phyloP scores from a whole-genome alignment of 2,329 filamentous ascomycete species.

The Cryphonectria radicalis region DNA sequence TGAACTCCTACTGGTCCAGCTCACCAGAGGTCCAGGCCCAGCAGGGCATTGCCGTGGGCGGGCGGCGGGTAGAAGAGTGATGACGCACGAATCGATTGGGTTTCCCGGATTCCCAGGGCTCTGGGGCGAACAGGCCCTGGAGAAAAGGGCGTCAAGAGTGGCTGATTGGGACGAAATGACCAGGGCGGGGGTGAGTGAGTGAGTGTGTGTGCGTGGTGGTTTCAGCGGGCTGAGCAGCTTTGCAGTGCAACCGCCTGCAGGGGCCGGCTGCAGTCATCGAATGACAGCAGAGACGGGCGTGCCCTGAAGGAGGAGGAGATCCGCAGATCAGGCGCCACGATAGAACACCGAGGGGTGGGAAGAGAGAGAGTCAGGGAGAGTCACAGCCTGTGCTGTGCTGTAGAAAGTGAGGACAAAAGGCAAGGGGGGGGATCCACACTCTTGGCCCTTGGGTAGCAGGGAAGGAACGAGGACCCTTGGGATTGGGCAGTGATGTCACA shows the following conservation, averaged over 20 bases:
- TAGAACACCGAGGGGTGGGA: neutral
- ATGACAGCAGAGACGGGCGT: neutral
- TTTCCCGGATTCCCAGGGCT: slow-evolving; percentile 26
- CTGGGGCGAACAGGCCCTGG: slow-evolving; percentile 6
- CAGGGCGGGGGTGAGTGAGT: neutral
- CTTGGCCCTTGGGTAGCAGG: neutral
- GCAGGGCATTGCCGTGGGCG: slow-evolving; percentile 8
- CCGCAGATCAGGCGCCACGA: neutral
- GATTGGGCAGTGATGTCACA: neutral
- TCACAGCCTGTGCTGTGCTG: too few species aligned
- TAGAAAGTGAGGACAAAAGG: neutral
- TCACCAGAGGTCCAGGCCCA: slow-evolving; percentile 4
- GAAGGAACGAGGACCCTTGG: slow-evolving; percentile 5
- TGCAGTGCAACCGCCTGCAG: neutral
- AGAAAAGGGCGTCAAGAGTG: slow-evolving; percentile 3
- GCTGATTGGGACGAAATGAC: neutral
- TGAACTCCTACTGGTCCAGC: slow-evolving; percentile 18
- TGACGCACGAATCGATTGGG: slow-evolving; percentile 30
- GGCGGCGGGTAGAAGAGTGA: slow-evolving; percentile 20
- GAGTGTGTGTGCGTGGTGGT: neutral
- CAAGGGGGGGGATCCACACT: slow-evolving; percentile 8
- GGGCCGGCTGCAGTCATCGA: neutral
- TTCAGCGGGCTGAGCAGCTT: slow-evolving; percentile 15
- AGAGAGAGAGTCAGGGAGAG: neutral
- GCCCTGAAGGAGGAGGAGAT: neutral